Percentiles rank a stretch among this genome's conserved stretches.
Conservation (phyloP, 169 alveolate genomes). For the Plasmodium gonderi region DNA sequence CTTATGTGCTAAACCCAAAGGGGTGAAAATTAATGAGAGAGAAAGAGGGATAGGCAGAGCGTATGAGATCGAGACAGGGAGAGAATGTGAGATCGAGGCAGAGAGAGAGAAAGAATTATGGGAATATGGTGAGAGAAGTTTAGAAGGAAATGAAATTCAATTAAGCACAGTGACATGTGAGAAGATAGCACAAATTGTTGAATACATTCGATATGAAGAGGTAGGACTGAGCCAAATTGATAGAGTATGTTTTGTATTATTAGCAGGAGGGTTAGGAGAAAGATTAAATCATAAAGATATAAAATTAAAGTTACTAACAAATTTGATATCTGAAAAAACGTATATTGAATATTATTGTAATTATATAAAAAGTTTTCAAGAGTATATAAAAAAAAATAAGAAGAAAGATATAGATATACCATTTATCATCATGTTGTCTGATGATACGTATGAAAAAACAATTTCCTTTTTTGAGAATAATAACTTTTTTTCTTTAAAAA, state of each 20-base stretch:
- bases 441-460: slow-evolving; percentile 92
- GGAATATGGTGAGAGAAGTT: too few relatives aligned
- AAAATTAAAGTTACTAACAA: slow-evolving; percentile 91
- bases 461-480: slow-evolving; percentile 83
- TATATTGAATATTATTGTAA: slow-evolving; percentile 89
- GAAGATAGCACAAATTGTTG: slow-evolving; percentile 55
- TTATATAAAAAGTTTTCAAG: slow-evolving; percentile 84
- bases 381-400: slow-evolving; percentile 77
- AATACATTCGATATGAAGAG: slow-evolving; percentile 86
- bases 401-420: slow-evolving; percentile 81
- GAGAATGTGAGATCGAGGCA: too few relatives aligned
- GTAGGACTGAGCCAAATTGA: slow-evolving; percentile 86
- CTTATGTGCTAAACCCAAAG: not conserved
- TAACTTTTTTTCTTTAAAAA: slow-evolving; percentile 85
- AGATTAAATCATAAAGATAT: slow-evolving; percentile 91
- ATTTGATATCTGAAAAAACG: slow-evolving; percentile 80
- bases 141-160: too few relatives aligned
- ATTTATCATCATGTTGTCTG: slow-evolving; percentile 93
- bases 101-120: too few relatives aligned
- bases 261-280: slow-evolving; percentile 96
- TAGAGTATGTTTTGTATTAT: slow-evolving; percentile 89
- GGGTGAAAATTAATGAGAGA: not conserved
- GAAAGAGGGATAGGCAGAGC: not conserved
- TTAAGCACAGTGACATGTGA: too few relatives aligned
- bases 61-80: too few relatives aligned